Percentiles rank a stretch among this genome's conserved stretches.
Conservation (phyloP, 129 eudicot species). For the Flaveria linearis region DNA sequence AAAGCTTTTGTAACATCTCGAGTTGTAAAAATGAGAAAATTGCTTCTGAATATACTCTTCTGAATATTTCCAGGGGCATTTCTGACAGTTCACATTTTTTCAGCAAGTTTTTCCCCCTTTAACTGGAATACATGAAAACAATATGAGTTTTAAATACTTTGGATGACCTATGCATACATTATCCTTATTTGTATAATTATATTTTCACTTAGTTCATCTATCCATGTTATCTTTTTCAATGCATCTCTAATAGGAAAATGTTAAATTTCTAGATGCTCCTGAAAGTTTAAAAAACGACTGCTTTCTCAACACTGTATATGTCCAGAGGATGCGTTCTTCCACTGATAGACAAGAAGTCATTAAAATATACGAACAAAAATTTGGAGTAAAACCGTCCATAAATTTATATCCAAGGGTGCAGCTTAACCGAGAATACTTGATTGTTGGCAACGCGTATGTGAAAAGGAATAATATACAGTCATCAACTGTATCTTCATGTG, state of each 20-base stretch:
- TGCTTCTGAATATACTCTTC: neutral
- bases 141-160: neutral
- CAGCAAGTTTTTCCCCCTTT: neutral
- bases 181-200: neutral
- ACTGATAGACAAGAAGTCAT: slow-evolving; percentile 68
- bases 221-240: neutral
- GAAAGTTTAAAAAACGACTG: slow-evolving; percentile 53
- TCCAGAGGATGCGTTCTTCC: slow-evolving; percentile 92
- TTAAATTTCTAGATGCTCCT: slow-evolving; percentile 55
- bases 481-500: slow-evolving; percentile 34
- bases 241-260: neutral
- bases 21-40: neutral
- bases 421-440: slow-evolving; percentile 49
- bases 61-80: neutral
- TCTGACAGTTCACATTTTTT: too few relatives aligned
- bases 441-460: slow-evolving; percentile 55
- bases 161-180: neutral
- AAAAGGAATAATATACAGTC: slow-evolving; percentile 54
- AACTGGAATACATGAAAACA: neutral
- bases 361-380: slow-evolving; percentile 59
- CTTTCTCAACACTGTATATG: slow-evolving; percentile 80
- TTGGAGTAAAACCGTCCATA: slow-evolving; percentile 51
- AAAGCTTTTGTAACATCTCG: neutral
- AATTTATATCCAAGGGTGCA: slow-evolving; percentile 70
- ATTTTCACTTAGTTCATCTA: slow-evolving; percentile 7